Conservation (phyloP, 2,329 filamentous ascomycete species). For the Sordariomycetes sp. region DNA sequence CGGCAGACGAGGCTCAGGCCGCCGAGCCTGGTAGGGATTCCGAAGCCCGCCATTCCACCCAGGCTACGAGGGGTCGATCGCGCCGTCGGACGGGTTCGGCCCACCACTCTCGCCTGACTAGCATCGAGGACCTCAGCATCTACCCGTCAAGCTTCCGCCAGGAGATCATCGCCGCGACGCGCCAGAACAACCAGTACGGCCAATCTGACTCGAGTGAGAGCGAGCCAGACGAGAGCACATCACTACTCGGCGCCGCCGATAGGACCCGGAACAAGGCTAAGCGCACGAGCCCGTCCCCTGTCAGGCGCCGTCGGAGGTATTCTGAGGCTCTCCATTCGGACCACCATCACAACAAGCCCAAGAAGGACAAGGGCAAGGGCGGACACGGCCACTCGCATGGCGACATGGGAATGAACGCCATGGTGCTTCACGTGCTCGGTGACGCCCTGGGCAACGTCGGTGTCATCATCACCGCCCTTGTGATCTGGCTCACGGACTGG, state of each 20-base stretch:
- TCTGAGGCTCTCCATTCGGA: constrained; percentile 49
- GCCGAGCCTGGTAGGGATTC: not conserved
- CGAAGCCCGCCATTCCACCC: not conserved
- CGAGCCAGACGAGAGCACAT: constrained; percentile 36
- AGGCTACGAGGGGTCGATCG: constrained; percentile 25
- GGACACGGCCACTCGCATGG: constrained; percentile 67
- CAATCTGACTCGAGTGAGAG: constrained; percentile 31
- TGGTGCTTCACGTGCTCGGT: constrained; percentile 67
- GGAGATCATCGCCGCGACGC: constrained; percentile 72
- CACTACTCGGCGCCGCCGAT: constrained; percentile 26
- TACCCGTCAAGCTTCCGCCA: constrained; percentile 86
- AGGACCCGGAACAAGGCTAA: constrained; percentile 28
- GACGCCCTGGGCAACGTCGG: constrained; percentile 81
- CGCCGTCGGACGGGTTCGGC: constrained; percentile 34
- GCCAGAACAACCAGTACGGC: constrained; percentile 12
- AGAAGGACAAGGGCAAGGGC: constrained; percentile 40
- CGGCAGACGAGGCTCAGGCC: constrained; percentile 10
- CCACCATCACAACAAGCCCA: constrained; percentile 75
- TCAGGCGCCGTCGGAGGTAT: constrained; percentile 26
- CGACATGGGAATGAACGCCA: constrained; percentile 92
- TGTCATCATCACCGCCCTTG: constrained; percentile 69
- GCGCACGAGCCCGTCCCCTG: not conserved
- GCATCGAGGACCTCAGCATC: constrained; percentile 66
- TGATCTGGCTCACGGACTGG: constrained; percentile 87
- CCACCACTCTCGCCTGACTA: constrained; percentile 46